Conservation (phyloP, 73 alveolate genomes). For the Tetrahymena malaccensis region DNA sequence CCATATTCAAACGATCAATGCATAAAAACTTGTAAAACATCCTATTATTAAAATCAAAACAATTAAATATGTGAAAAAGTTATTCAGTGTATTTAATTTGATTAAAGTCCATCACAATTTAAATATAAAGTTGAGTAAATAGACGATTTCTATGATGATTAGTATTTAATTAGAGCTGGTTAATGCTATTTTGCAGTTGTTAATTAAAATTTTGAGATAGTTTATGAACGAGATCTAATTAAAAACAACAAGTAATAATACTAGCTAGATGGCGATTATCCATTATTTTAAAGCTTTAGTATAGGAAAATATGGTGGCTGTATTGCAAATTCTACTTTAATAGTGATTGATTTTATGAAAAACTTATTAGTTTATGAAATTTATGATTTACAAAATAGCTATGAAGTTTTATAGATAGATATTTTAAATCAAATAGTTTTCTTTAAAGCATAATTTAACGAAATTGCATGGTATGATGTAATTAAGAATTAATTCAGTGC, state of each 20-base stretch:
- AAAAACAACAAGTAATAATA: too few relatives aligned
- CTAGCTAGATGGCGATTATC: neutral
- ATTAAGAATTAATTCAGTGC: neutral
- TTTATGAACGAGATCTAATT: neutral
- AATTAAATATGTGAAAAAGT: neutral
- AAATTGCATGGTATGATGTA: neutral
- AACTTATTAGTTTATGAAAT: neutral
- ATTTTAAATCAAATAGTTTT: neutral
- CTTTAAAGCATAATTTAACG: too few relatives aligned
- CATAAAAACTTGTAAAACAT: neutral
- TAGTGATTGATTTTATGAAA: neutral
- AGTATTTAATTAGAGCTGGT: neutral
- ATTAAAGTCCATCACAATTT: neutral
- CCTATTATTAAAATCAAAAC: neutral
- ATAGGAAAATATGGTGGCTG: neutral
- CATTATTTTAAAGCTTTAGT: neutral
- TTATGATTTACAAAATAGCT: too few relatives aligned
- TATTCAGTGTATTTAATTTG: neutral
- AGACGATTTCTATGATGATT: too few relatives aligned
- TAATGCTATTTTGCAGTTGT: neutral
- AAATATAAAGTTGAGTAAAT: too few relatives aligned
- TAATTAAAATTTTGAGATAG: neutral
- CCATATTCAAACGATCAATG: neutral
- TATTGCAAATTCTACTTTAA: neutral
- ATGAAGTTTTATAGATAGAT: neutral